These are phyloP conservation scores for Sequoiadendron giganteum DNA, from an alignment of 75 land plant species.

Conservation along the genomic window DNA sequence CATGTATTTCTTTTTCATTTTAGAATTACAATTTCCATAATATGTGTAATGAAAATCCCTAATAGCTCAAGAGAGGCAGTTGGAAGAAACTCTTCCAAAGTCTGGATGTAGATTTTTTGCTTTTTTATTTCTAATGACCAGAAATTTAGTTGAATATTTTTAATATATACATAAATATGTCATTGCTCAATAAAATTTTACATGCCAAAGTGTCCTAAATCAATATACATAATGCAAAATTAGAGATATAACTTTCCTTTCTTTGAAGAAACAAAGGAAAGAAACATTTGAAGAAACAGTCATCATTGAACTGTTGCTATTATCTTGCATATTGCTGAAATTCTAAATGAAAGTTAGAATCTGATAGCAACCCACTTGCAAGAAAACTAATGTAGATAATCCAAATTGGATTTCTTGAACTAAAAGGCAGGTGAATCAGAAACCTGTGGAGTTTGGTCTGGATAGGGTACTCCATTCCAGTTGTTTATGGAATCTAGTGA, in stretches of 20 bases:
- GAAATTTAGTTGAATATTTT: background rate
- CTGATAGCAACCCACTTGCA: background rate
- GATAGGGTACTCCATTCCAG: constrained; percentile 28
- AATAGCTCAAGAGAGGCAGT: background rate
- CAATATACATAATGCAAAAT: too few relatives aligned
- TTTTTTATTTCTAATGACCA: background rate
- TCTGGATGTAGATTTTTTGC: background rate
- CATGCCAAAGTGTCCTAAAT: background rate
- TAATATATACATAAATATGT: background rate
- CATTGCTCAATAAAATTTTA: background rate
- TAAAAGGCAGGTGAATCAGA: background rate
- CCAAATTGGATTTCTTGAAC: background rate
- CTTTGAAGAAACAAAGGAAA: background rate
- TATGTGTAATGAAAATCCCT: background rate
- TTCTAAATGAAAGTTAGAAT: background rate
- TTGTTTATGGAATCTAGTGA: background rate
- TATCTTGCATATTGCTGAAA: background rate
- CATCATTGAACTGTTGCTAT: background rate
- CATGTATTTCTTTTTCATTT: background rate
- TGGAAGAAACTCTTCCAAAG: background rate
- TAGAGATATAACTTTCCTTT: background rate
- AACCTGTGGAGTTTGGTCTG: background rate
- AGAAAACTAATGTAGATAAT: background rate
- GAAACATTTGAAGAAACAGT: background rate
- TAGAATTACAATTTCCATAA: background rate